A percentile compares a stretch with the other conserved stretches of the same genome.
These are phyloP conservation scores for Aspergillus pseudonomiae DNA, from an alignment of 2,329 filamentous ascomycete species.

Conservation along the genomic window DNA sequence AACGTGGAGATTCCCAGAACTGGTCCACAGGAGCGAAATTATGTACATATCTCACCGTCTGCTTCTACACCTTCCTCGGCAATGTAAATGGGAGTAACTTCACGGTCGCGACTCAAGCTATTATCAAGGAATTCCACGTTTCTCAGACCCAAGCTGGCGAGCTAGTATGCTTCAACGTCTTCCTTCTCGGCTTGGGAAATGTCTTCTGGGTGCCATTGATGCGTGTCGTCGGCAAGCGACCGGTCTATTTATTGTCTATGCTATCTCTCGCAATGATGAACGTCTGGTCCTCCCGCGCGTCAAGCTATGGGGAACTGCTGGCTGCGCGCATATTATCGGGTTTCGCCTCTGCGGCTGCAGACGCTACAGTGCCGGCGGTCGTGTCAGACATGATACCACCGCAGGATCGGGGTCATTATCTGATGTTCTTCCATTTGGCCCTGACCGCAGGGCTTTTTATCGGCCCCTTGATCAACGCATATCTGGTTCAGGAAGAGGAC, in stretches of 20 bases:
- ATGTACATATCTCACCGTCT: slow-evolving; percentile 39
- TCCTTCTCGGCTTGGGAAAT: slow-evolving; percentile 29
- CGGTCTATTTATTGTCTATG: slow-evolving; percentile 41
- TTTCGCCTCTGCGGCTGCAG: slow-evolving; percentile 34
- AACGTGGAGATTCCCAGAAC: slow-evolving; percentile 18
- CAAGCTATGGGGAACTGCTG: slow-evolving; percentile 28
- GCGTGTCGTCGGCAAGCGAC: slow-evolving; percentile 38
- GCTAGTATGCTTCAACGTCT: slow-evolving; percentile 31
- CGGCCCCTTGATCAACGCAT: slow-evolving; percentile 38
- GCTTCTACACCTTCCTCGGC: slow-evolving; percentile 45
- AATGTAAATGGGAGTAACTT: slow-evolving; percentile 45
- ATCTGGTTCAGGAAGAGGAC: slow-evolving; percentile 25
- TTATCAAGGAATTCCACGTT: slow-evolving; percentile 33
- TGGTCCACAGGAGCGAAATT: slow-evolving; percentile 24
- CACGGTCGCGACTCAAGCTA: slow-evolving; percentile 38
- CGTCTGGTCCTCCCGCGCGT: slow-evolving; percentile 37
- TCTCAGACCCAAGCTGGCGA: slow-evolving; percentile 27
- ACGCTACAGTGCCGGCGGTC: slow-evolving; percentile 40
- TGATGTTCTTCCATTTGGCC: slow-evolving; percentile 45
- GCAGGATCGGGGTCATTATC: slow-evolving; percentile 38
- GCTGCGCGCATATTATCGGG: slow-evolving; percentile 32
- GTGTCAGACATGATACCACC: slow-evolving; percentile 41
- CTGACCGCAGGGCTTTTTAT: slow-evolving; percentile 41
- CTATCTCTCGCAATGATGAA: slow-evolving; percentile 36
- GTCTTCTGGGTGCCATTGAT: slow-evolving; percentile 31